These are phyloP conservation scores for Salisapilia sapeloensis DNA, from an alignment of 352 stramenopile species.

Conservation along the genomic window DNA sequence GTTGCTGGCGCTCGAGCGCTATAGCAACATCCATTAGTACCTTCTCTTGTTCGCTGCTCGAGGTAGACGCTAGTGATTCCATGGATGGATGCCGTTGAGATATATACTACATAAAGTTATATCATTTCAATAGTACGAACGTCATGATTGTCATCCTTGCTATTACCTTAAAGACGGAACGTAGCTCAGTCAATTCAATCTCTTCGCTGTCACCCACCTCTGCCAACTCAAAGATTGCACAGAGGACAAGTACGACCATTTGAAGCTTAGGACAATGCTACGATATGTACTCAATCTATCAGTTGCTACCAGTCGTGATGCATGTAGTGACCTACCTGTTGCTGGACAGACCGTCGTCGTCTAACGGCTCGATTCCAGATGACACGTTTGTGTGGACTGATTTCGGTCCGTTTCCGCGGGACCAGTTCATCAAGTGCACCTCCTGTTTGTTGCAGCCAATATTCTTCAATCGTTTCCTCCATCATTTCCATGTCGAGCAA, in stretches of 20 bases:
- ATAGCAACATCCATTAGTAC: too few species aligned
- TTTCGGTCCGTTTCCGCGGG: neutral
- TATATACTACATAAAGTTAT: too few species aligned
- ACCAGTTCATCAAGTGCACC: neutral
- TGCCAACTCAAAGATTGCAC: constrained; percentile 55
- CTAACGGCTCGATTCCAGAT: constrained; percentile 57
- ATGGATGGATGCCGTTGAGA: too few species aligned
- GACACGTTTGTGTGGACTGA: constrained; percentile 14
- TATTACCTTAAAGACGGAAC: constrained; percentile 29
- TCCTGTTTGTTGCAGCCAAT: constrained; percentile 17
- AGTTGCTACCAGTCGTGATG: too few species aligned
- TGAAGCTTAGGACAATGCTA: too few species aligned
- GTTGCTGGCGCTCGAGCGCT: too few species aligned
- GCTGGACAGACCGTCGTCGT: constrained; percentile 22
- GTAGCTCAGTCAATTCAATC: constrained; percentile 51
- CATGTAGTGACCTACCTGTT: constrained; percentile 7
- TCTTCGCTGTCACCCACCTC: constrained; percentile 35
- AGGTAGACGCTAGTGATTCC: too few species aligned
- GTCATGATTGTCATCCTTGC: too few species aligned
- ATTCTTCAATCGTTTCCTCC: constrained; percentile 20
- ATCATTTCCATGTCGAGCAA: constrained; percentile 10
- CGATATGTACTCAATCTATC: too few species aligned
- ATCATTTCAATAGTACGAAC: too few species aligned
- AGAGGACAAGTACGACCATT: constrained; percentile 17
- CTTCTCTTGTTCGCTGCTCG: too few species aligned